These are phyloP conservation scores for Hordeum marinum DNA, from an alignment of 176 grass and related monocot genomes.

Conservation along the genomic window DNA sequence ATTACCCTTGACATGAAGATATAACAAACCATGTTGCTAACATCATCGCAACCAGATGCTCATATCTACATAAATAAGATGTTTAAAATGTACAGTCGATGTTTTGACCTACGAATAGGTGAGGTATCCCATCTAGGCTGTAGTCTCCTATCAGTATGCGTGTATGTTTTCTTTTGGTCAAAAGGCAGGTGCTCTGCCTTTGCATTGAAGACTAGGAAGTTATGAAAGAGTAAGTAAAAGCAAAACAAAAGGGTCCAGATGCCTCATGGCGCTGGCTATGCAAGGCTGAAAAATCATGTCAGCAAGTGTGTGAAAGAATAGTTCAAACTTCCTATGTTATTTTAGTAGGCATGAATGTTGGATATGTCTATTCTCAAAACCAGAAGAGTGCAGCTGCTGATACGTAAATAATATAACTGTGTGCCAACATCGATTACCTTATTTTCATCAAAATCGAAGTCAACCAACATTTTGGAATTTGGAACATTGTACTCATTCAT, in stretches of 20 bases:
- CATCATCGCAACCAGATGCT: not conserved
- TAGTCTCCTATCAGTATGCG: not conserved
- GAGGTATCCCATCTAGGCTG: not conserved
- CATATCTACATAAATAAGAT: not conserved
- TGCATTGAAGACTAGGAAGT: not conserved
- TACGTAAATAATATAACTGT: not conserved
- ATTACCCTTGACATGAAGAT: not conserved
- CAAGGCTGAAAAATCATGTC: not conserved
- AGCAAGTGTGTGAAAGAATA: not conserved
- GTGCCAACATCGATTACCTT: conserved; percentile 48
- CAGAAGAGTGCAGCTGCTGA: not conserved
- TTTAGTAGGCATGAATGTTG: not conserved
- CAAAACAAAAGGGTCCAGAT: not conserved
- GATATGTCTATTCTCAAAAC: conserved; percentile 7
- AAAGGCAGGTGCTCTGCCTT: not conserved
- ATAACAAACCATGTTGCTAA: not conserved
- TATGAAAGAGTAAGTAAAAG: not conserved
- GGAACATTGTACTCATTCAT: conserved; percentile 74
- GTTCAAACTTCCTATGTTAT: not conserved
- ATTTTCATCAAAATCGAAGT: conserved; percentile 97
- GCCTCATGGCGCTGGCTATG: too few species aligned
- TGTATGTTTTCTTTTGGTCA: not conserved
- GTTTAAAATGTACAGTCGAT: conserved; percentile 7
- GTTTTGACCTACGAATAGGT: not conserved
- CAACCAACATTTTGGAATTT: conserved; percentile 44